Conservation (phyloP, 805 yeast species). For the Citeromyces matritensis region DNA sequence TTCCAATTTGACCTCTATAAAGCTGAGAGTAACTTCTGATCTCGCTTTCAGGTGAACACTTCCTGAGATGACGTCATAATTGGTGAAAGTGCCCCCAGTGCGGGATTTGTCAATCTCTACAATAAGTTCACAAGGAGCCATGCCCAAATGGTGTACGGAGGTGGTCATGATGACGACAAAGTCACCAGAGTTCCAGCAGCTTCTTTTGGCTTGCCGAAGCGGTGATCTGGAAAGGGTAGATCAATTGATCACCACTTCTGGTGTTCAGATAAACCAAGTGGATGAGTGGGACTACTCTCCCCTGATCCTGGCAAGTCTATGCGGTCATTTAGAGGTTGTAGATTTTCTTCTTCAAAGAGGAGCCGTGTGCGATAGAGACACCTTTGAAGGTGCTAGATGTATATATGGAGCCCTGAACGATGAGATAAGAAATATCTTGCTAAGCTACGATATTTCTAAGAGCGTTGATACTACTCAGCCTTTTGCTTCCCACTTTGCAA, state of each 20-base stretch:
- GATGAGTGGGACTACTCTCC: conserved; percentile 73
- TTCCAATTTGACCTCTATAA: conserved; percentile 35
- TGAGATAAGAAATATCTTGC: conserved; percentile 38
- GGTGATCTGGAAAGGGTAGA: conserved; percentile 61
- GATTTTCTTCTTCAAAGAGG: conserved; percentile 45
- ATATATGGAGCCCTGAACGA: conserved; percentile 69
- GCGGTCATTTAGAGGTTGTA: conserved; percentile 64
- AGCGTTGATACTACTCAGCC: conserved; percentile 57
- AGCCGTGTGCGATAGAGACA: conserved; percentile 66
- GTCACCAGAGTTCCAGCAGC: conserved; percentile 21
- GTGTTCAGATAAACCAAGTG: conserved; percentile 29
- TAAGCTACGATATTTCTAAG: conserved; percentile 51
- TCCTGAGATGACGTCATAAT: conserved; percentile 27
- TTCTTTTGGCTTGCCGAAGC: conserved; percentile 50
- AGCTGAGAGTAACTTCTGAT: conserved; percentile 24
- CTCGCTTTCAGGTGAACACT: conserved; percentile 20
- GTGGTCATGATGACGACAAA: conserved; percentile 2
- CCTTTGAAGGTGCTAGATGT: conserved; percentile 69
- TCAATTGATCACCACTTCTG: conserved; percentile 28
- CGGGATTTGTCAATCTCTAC: conserved; percentile 2
- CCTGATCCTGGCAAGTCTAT: conserved; percentile 52
- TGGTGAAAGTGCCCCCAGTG: conserved; percentile 26
- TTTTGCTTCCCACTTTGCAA: conserved; percentile 54
- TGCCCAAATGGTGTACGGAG: too few species aligned
- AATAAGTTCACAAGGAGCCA: conserved; percentile 3